These are phyloP conservation scores for Emergomyces pasteurianus DNA, from an alignment of 2,329 filamentous ascomycete genomes.

Conservation along the genomic window DNA sequence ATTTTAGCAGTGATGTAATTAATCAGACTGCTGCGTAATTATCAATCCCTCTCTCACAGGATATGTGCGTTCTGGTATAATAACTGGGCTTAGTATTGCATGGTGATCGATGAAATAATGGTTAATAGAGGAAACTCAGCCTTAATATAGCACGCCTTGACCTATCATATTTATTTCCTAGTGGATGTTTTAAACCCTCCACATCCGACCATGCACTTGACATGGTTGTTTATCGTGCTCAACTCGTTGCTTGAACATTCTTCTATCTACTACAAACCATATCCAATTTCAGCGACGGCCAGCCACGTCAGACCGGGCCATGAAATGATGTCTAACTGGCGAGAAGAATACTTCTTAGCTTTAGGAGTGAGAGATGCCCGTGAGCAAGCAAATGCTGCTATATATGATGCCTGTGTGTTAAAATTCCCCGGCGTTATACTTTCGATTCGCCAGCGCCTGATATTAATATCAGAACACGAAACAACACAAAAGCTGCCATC, in stretches of 20 bases:
- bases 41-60: no score
- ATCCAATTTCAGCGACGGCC: not conserved
- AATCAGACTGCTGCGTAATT: no score
- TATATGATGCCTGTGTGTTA: slow-evolving; percentile 64
- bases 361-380: slow-evolving; percentile 60
- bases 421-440: not conserved
- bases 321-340: slow-evolving; percentile 55
- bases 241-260: slow-evolving; percentile 5
- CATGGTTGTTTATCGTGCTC: not conserved
- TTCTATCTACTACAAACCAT: not conserved
- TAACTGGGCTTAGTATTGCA: no score
- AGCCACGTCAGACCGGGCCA: not conserved
- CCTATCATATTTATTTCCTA: not conserved
- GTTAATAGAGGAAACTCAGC: no score
- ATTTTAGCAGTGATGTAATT: no score
- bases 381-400: slow-evolving; percentile 51
- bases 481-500: not conserved
- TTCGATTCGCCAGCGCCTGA: not conserved
- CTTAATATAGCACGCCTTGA: no score
- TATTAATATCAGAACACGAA: not conserved
- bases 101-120: no score
- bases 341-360: slow-evolving; percentile 66
- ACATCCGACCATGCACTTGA: not conserved
- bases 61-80: no score
- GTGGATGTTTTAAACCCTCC: not conserved